Evolutionary conservation across 2,329 filamentous ascomycete genomes (phyloP).

Genomic region (Penicillium sp.): DNA sequence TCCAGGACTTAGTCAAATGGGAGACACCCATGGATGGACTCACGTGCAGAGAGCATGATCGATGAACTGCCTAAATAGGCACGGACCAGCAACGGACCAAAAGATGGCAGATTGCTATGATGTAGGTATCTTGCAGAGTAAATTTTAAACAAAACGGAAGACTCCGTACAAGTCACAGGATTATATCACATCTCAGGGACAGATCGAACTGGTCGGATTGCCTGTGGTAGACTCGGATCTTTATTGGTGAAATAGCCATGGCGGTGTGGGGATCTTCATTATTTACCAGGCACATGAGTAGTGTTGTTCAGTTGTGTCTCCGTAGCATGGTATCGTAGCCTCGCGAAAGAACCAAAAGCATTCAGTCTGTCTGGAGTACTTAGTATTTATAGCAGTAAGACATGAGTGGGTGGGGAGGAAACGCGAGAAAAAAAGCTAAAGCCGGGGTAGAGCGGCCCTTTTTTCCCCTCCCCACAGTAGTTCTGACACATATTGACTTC

Average conservation of each 20-base stretch:
- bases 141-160: too few species aligned
- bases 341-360: background rate
- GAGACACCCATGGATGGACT: background rate
- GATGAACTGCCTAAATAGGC: background rate
- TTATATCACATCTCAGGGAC: background rate
- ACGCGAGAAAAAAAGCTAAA: background rate
- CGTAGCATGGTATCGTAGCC: background rate
- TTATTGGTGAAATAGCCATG: background rate
- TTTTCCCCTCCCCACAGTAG: constrained; percentile 3
- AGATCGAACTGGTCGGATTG: background rate
- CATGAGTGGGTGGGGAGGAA: background rate
- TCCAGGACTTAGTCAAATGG: background rate
- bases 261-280: background rate
- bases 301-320: background rate
- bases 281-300: background rate
- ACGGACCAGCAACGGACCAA: background rate
- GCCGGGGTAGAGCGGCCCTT: constrained; percentile 9
- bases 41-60: background rate
- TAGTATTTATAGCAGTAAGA: background rate
- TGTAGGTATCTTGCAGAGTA: background rate
- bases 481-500: constrained; percentile 1
- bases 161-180: background rate
- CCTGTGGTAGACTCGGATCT: background rate
- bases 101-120: too few species aligned
- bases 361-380: background rate